Base-by-base conservation (phyloP, 2,329 filamentous ascomycete species). In the Macrophomina phaseolina region DNA sequence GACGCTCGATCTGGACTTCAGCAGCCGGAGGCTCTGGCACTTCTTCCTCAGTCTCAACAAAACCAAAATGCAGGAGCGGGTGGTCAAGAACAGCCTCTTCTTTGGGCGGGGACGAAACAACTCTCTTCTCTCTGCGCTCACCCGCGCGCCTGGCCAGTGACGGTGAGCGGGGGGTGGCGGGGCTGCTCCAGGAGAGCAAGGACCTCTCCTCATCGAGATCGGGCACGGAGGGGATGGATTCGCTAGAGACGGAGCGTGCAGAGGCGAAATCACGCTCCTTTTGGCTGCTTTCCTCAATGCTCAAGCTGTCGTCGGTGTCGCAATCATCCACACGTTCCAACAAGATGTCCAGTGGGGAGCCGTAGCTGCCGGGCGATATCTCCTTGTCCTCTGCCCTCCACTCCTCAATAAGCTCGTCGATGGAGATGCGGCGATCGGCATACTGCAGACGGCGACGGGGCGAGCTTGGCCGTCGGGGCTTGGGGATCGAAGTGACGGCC, bases 401-500 rank as follows among this genome's bases (percentile, higher is more conserved):
- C 70, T 85, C 84, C 68, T 84, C 83, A 70, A 86, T 82, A 72
- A 89, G 73, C 72, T 88, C 81, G 68, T 85, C 84, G 72, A 86
- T 87, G 61, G 87, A 87, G 55, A 84, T 80, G 18, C 74, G 76
- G 67, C 78, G 77, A 65, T 78, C 72, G 74, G 69, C 78, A 73
- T 74, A 80, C 76, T 77, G 68, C 6, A 55, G 58, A 12, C 77
- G 76, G 9, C 78, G 77, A 68, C 77, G 75, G 3, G 77, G 78
- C 53, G 77, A 76, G 51, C 77, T 76, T 32, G 58, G 23, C 8
- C 62, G 69, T 30, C 71, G 74, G 67, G 83, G 84, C 23, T 82
- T 81, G 3, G 86, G 87, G 58, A 89, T 89, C 2, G 85, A 78
- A 1, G 87, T 89, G 53, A 87, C 82, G 65, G 87, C 84, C 40